A percentile compares a stretch with the other conserved stretches of the same genome.
phyloP scores from a whole-genome alignment of 2,329 filamentous ascomycete genomes.

The Apiospora phragmitis region DNA sequence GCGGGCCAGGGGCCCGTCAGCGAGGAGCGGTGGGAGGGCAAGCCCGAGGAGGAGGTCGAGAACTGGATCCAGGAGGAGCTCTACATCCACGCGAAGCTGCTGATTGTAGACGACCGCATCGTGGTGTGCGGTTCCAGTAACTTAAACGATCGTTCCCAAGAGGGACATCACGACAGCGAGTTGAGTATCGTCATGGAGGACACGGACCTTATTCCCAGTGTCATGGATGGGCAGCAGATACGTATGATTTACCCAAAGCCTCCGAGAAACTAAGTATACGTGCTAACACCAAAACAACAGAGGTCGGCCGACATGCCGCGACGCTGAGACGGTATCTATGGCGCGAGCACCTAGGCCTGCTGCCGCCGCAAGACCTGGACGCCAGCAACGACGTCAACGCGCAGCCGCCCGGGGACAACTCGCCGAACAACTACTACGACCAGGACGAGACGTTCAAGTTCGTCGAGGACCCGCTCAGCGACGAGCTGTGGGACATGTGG shows the following conservation, averaged over 20 bases:
- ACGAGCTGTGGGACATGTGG: conserved; percentile 70
- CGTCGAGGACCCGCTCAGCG: conserved; percentile 70
- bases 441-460: conserved; percentile 62
- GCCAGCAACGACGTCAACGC: conserved; percentile 67
- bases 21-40: conserved; percentile 76
- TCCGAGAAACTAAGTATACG: background rate
- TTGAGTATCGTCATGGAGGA: conserved; percentile 90
- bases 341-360: conserved; percentile 85
- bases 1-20: conserved; percentile 59
- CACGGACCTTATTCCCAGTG: conserved; percentile 66
- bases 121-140: conserved; percentile 88
- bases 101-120: conserved; percentile 84
- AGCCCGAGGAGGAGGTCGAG: conserved; percentile 73
- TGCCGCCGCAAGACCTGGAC: conserved; percentile 72
- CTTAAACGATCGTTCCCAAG: conserved; percentile 85
- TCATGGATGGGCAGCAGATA: conserved; percentile 78
- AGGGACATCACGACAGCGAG: conserved; percentile 89
- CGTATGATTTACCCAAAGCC: background rate
- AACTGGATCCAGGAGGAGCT: conserved; percentile 96
- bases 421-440: conserved; percentile 64
- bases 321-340: conserved; percentile 81
- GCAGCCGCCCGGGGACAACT: conserved; percentile 66
- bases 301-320: conserved; percentile 78
- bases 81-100: conserved; percentile 90
- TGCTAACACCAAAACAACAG: conserved; percentile 20